Conservation (phyloP, 2,329 filamentous ascomycete species). For the Dendrostoma leiphaemia region DNA sequence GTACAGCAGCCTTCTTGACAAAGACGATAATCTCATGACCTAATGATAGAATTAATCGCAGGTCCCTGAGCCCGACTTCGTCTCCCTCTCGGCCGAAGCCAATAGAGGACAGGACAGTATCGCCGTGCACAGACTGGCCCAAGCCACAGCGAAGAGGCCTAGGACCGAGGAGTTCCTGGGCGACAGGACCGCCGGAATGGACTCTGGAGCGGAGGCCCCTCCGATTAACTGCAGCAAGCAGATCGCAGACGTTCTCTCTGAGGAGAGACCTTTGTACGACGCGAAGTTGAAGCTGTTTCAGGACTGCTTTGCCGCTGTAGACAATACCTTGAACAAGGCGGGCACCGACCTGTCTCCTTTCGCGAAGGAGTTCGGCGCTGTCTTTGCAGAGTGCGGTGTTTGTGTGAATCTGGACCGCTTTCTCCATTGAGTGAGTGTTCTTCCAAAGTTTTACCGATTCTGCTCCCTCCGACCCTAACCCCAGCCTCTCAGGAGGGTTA, state of each 20-base stretch:
- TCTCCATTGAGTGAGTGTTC: too few species aligned
- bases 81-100: background rate
- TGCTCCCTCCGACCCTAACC: too few species aligned
- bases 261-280: background rate
- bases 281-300: background rate
- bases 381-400: background rate
- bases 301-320: background rate
- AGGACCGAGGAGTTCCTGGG: background rate
- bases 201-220: background rate
- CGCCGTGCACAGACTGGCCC: background rate
- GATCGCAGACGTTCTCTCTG: background rate
- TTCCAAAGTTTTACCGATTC: too few species aligned
- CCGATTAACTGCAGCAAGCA: background rate
- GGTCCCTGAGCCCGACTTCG: background rate
- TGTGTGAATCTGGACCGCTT: too few species aligned
- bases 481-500: too few species aligned
- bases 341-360: background rate
- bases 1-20: too few species aligned
- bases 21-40: too few species aligned
- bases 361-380: background rate
- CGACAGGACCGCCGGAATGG: background rate
- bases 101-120: background rate
- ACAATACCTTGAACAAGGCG: background rate
- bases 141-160: background rate
- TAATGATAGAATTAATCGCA: too few species aligned